A percentile compares a stretch with the other conserved stretches of the same genome.
Conservation (phyloP, 2,329 filamentous ascomycete genomes). For the Colletotrichum australisinense region DNA sequence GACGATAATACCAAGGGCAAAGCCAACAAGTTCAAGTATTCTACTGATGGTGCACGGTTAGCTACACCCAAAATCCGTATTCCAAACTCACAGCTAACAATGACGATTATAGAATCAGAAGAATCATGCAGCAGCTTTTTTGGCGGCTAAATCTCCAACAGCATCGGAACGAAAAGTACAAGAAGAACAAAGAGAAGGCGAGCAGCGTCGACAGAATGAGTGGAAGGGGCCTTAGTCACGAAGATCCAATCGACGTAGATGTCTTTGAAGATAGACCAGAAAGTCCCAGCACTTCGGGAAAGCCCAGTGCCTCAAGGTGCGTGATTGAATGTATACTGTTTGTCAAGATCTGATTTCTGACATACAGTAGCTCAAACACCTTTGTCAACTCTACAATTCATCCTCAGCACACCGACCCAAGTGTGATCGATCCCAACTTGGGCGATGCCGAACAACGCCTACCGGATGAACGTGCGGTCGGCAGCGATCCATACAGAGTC, state of each 20-base stretch:
- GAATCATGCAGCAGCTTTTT: conserved; percentile 24
- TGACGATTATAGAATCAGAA: background rate
- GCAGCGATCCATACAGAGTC: background rate
- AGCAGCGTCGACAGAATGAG: background rate
- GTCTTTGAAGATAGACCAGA: background rate
- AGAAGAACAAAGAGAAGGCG: background rate
- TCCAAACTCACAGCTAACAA: background rate
- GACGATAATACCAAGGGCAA: background rate
- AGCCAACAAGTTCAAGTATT: conserved; percentile 14
- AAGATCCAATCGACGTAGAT: conserved; percentile 1
- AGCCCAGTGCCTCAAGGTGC: too few relatives aligned
- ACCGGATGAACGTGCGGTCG: background rate
- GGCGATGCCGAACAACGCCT: background rate
- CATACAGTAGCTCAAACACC: too few relatives aligned
- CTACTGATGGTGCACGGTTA: background rate
- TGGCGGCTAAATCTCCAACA: conserved; percentile 27
- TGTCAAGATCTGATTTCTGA: too few relatives aligned
- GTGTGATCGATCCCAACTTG: background rate
- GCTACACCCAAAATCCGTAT: background rate
- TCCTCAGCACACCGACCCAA: background rate
- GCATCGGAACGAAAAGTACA: conserved; percentile 24
- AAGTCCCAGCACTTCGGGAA: too few relatives aligned
- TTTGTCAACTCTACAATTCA: too few relatives aligned
- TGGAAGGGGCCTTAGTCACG: background rate
- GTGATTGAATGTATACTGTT: too few relatives aligned